A percentile compares a stretch with the other conserved stretches of the same genome.
Conservation (phyloP, 495 filamentous ascomycete genomes). For the Penicillium argentinense region DNA sequence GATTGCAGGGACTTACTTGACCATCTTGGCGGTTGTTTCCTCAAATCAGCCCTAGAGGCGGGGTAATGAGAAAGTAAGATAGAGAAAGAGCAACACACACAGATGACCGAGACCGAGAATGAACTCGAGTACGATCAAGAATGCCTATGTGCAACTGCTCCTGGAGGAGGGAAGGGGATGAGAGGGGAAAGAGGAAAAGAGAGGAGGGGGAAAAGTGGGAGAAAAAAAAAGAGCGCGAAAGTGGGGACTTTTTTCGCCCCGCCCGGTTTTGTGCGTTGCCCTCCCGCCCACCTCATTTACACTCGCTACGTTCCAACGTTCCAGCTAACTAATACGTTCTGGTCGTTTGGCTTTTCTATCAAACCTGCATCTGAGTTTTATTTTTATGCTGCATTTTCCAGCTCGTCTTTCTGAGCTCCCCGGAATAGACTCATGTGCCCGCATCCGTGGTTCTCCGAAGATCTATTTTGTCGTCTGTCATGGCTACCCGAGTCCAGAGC, state of each 20-base stretch:
- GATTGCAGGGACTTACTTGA: constrained; percentile 79
- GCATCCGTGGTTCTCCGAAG: too few relatives aligned
- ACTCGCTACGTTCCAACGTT: too few relatives aligned
- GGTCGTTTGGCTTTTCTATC: too few relatives aligned
- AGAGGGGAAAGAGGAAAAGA: constrained; percentile 27
- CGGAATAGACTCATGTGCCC: too few relatives aligned
- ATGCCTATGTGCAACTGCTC: constrained; percentile 48
- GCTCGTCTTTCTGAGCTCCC: too few relatives aligned
- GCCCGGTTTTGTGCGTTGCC: constrained; percentile 27
- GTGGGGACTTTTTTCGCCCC: constrained; percentile 37
- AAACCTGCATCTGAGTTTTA: too few relatives aligned
- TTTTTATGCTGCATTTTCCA: too few relatives aligned
- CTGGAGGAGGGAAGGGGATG: constrained; percentile 27
- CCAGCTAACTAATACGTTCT: too few relatives aligned
- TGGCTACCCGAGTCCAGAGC: too few relatives aligned
- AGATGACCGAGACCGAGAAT: constrained; percentile 48
- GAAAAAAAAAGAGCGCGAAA: constrained; percentile 37
- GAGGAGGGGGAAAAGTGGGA: constrained; percentile 32
- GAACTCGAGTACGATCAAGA: constrained; percentile 50
- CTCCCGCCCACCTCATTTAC: too few relatives aligned
- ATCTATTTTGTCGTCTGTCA: too few relatives aligned
- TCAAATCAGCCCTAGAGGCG: constrained; percentile 46
- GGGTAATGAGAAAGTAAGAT: constrained; percentile 30
- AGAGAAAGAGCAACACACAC: constrained; percentile 39
- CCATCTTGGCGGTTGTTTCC: constrained; percentile 90